Base-by-base conservation (phyloP, 257 asterid genomes). In the Craterostigma plantagineum region DNA sequence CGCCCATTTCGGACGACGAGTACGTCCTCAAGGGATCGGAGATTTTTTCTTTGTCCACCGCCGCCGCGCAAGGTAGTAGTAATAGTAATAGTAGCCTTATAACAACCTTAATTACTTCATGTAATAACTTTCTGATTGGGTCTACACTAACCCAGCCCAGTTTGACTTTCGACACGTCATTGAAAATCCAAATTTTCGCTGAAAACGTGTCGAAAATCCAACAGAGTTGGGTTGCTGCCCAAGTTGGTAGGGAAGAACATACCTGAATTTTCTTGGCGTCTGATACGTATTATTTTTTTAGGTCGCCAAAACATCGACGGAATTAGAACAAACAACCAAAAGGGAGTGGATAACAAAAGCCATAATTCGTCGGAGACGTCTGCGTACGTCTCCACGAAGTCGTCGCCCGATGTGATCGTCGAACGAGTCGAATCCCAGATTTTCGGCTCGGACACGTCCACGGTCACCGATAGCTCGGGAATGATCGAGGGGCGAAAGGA, bases 1-100 rank as follows among this genome's bases (percentile, higher is more conserved):
- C 87, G 45, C 95, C 97, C 3, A 61, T 81, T 41, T 76, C 92
- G 4, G 92, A 87, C 72, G 79, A 74, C 59, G 97, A 87, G 63
- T 87, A 73, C 47, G 95, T 87, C 11, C 76, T 87, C 46, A 82
- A 82, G 62, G 97, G 97, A 54, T 87, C 95, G 14, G 75, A 82
- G 60, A 59, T 76, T 55, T n/a, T n/a, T n/a, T 2, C 6, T 23
- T 23, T 6, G 2, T 6, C 30, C 4, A 43, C 68, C 38, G 58
- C 67, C 14, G 13, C 40, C 38, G 43, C 14, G 37, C 9, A 7
- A 23, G 30, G 14, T 33, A 34, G 10, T 11, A 41, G 23, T 12
- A 11, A n/a, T n/a, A n/a, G n/a, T n/a, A n/a, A n/a, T n/a, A n/a
- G n/a, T n/a, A n/a, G n/a, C n/a, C n/a, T n/a, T n/a, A n/a, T n/a